phyloP scores from a whole-genome alignment of 225 moss, liverwort and hornwort genomes.

The Pseudoscleropodium purum region DNA sequence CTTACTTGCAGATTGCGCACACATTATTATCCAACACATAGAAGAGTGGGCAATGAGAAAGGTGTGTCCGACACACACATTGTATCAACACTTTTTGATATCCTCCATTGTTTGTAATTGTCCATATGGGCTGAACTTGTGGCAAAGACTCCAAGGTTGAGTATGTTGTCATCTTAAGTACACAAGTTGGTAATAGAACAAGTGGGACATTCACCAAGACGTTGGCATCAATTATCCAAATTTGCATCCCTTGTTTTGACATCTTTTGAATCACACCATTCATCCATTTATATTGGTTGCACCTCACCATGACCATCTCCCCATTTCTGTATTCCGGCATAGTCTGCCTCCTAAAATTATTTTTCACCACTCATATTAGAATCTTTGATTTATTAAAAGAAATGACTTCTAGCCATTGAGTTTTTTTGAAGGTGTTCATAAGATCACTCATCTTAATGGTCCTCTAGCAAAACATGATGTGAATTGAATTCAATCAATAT shows the following conservation, averaged over 20 bases:
- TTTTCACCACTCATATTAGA: neutral
- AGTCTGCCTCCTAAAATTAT: neutral
- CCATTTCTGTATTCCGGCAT: constrained; percentile 23
- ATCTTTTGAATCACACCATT: constrained; percentile 22
- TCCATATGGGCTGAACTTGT: neutral
- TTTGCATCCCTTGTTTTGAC: constrained; percentile 22
- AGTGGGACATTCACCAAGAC: constrained; percentile 42
- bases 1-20: constrained; percentile 36
- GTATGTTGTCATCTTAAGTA: constrained; percentile 14
- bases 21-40: neutral
- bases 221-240: constrained; percentile 28
- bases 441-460: accelerated
- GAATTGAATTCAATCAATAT: neutral
- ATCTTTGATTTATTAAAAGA: neutral
- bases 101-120: neutral
- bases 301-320: constrained; percentile 45
- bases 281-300: constrained; percentile 44
- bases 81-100: constrained; percentile 9
- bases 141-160: neutral
- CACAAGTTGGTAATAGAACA: constrained; percentile 37
- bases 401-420: neutral
- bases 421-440: neutral
- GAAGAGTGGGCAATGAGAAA: constrained; percentile 14
- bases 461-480: neutral
- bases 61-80: constrained; percentile 19